phyloP scores from a whole-genome alignment of 2,329 filamentous ascomycete species.

The Ceratocystis variospora region DNA sequence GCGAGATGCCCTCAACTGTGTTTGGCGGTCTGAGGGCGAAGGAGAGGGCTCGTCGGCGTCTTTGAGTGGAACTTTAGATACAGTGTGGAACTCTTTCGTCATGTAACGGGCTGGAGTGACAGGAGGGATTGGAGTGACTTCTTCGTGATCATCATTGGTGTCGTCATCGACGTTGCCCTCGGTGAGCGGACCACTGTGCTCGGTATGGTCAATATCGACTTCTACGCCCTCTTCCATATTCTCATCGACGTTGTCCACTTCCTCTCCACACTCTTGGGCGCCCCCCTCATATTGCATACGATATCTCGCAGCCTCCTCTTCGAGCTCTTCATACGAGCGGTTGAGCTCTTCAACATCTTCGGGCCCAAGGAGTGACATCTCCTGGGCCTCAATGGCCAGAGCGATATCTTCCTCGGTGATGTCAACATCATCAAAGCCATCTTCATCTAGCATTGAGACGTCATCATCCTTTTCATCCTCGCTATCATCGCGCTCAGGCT shows the following conservation, averaged over 20 bases:
- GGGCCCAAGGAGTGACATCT: constrained; percentile 43
- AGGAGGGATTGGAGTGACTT: constrained; percentile 28
- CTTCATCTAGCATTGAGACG: constrained; percentile 23
- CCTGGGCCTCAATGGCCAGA: constrained; percentile 44
- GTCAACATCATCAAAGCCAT: constrained; percentile 34
- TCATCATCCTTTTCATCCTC: constrained; percentile 20
- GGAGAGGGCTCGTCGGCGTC: constrained; percentile 46
- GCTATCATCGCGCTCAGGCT: background rate
- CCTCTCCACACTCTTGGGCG: background rate
- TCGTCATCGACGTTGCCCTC: background rate
- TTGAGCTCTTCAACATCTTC: constrained; percentile 28
- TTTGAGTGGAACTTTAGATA: constrained; percentile 65
- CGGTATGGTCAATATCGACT: no score
- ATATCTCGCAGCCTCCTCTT: constrained; percentile 18
- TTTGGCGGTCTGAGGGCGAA: constrained; percentile 31
- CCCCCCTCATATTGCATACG: constrained; percentile 7
- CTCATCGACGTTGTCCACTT: constrained; percentile 17
- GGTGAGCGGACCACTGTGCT: no score
- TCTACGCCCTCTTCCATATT: background rate
- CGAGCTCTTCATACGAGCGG: constrained; percentile 15
- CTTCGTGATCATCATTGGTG: constrained; percentile 4
- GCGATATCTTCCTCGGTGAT: constrained; percentile 44
- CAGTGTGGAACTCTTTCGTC: constrained; percentile 49
- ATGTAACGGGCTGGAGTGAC: constrained; percentile 43
- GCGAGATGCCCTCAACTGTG: constrained; percentile 17